Conservation (phyloP, 192 early-diverging fungal genomes). For the Linnemannia hyalina region DNA sequence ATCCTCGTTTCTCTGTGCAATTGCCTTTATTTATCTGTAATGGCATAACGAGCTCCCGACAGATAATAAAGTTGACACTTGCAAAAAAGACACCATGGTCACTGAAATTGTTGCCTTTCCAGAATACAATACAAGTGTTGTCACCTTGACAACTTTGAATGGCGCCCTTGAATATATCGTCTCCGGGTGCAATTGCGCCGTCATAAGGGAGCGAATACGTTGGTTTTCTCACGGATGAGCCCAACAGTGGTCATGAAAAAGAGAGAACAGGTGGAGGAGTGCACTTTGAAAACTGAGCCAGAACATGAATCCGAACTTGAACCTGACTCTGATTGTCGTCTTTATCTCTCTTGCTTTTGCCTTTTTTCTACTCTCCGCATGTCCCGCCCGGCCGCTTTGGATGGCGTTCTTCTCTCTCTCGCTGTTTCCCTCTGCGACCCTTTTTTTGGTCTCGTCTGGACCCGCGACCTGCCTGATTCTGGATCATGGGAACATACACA, state of each 20-base stretch:
- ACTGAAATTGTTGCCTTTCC: too few species aligned
- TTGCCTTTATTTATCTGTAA: not conserved
- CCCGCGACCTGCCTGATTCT: not conserved
- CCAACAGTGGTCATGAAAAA: not conserved
- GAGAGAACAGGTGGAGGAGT: not conserved
- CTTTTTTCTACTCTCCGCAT: not conserved
- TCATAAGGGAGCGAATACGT: not conserved
- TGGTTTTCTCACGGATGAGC: constrained; percentile 45
- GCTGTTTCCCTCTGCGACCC: not conserved
- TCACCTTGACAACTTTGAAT: too few species aligned
- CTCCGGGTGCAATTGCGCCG: not conserved
- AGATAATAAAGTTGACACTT: too few species aligned
- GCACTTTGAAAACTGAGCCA: not conserved
- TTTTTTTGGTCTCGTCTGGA: not conserved
- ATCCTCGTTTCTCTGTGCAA: not conserved
- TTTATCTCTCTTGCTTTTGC: constrained; percentile 16
- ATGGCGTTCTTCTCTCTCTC: not conserved
- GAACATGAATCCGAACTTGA: not conserved
- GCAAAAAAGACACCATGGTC: too few species aligned
- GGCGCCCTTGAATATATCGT: too few species aligned
- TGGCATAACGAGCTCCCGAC: not conserved
- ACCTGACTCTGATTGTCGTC: not conserved
- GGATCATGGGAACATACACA: not conserved
- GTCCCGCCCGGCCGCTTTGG: not conserved
- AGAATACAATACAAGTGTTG: too few species aligned